phyloP scores from a whole-genome alignment of 1,284 basidiomycete species.

The Microbotryum lychnidis-dioicae region DNA sequence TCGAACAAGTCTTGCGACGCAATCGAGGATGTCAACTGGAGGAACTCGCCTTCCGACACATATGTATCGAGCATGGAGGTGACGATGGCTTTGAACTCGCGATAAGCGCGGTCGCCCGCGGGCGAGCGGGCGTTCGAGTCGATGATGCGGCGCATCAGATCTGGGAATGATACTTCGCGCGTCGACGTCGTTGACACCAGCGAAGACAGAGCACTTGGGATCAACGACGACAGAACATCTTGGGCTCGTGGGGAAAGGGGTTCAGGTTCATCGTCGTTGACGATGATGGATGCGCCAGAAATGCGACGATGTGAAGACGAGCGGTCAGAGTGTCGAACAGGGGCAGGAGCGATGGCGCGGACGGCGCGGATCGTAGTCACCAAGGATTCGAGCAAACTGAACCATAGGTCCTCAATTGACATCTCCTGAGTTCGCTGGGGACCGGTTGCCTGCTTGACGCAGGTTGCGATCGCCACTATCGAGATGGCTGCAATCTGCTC shows the following conservation, averaged over 20 bases:
- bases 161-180: slow-evolving; percentile 78
- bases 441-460: slow-evolving; percentile 21
- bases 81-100: slow-evolving; percentile 82
- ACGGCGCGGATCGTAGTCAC: slow-evolving; percentile 68
- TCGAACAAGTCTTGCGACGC: slow-evolving; percentile 75
- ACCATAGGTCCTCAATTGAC: slow-evolving; percentile 82
- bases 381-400: slow-evolving; percentile 68
- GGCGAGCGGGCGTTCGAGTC: slow-evolving; percentile 42
- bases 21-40: slow-evolving; percentile 77
- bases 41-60: slow-evolving; percentile 78
- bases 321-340: slow-evolving; percentile 6
- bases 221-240: slow-evolving; percentile 56
- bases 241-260: slow-evolving; percentile 42
- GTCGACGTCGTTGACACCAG: slow-evolving; percentile 76
- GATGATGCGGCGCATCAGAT: slow-evolving; percentile 81
- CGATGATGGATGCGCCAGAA: slow-evolving; percentile 21
- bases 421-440: slow-evolving; percentile 32
- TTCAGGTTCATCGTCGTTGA: slow-evolving; percentile 29
- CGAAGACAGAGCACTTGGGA: slow-evolving; percentile 76
- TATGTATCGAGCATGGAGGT: slow-evolving; percentile 92
- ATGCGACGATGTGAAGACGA: slow-evolving; percentile 17
- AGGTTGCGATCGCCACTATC: slow-evolving; percentile 28
- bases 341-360: slow-evolving; percentile 44
- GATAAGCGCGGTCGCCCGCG: slow-evolving; percentile 51
- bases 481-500: slow-evolving; percentile 46